These are phyloP conservation scores for Fusarium keratoplasticum DNA, from an alignment of 2,329 filamentous ascomycete genomes.

Conservation along the genomic window DNA sequence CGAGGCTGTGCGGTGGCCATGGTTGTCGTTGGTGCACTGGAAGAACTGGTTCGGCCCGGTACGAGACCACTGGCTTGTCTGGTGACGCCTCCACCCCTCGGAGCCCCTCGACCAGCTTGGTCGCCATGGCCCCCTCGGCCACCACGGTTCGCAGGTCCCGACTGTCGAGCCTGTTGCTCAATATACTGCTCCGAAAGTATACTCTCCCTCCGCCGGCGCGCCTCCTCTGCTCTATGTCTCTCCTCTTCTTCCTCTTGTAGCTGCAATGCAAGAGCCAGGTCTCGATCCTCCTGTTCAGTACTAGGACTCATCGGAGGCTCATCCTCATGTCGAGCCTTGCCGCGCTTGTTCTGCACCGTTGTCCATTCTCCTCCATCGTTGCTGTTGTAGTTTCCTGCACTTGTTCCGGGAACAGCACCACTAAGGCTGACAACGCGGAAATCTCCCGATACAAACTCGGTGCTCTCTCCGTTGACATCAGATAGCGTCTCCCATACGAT, in stretches of 20 bases:
- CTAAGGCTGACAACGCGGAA: constrained; percentile 82
- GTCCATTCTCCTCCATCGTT: constrained; percentile 62
- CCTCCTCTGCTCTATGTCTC: constrained; percentile 73
- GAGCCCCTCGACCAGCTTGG: constrained; percentile 1
- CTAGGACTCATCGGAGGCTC: constrained; percentile 53
- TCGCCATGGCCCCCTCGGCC: constrained; percentile 26
- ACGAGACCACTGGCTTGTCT: constrained; percentile 35
- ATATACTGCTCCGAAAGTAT: constrained; percentile 77
- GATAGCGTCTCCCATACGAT: constrained; percentile 96
- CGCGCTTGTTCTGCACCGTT: constrained; percentile 58
- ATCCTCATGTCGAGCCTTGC: constrained; percentile 43
- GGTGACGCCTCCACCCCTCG: constrained; percentile 28
- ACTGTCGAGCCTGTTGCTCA: constrained; percentile 67
- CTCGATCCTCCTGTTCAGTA: constrained; percentile 82
- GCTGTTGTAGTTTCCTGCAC: constrained; percentile 20
- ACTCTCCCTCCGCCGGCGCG: constrained; percentile 73
- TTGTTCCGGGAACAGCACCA: constrained; percentile 32
- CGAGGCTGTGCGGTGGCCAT: constrained; percentile 33
- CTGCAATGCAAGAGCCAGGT: constrained; percentile 88
- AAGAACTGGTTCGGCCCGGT: constrained; percentile 39
- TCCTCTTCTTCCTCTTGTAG: constrained; percentile 95
- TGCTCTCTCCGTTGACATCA: constrained; percentile 85
- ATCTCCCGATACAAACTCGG: constrained; percentile 90
- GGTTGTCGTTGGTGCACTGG: constrained; percentile 33
- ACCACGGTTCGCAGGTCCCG: constrained; percentile 39